Evolutionary conservation across 2,329 filamentous ascomycete genomes (phyloP), one percentile per base, ranked within the genome.

Genomic region (Coleophoma cylindrospora): DNA sequence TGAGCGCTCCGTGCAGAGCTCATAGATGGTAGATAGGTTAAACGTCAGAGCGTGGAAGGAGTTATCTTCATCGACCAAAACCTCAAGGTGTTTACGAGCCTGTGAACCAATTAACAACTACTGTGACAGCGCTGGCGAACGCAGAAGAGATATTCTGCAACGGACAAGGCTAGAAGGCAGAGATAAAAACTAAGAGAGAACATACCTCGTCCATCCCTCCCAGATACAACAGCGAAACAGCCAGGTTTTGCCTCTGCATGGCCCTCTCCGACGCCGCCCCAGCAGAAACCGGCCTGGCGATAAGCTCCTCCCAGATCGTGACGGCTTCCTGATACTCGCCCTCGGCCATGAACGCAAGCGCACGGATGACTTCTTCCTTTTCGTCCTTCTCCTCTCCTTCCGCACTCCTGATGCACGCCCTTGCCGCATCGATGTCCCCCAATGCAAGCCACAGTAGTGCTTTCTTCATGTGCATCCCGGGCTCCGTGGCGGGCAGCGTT

Each of bases 1-100:
- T 40, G 89, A 81, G 54, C 80, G 79, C 60, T 97, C 91, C 0
- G 88, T 91, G 64, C 88, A 94, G 8, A 97, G 76, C 68, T 97
- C 94, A 65, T 95, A 97, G 60, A 96, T 81, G 0, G 92, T 97
- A 11, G 85, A 83, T 12, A 99, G 69, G 65, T 97, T 97, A 70
- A 96, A 95, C 0, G 95, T 80, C 2, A 96, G 70, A 1, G 88
- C 88, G 55, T 88, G 84, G 51, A 92, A 96, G 0, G 82, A 80
- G 38, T 81, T 73, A 1, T 83, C 80, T 1, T 73, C 66, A 3
- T 81, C 74, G 0, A 91, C 74, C 11, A 95, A 70, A 0, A 71
- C 68, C 61, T 92, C 86, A 3, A 96, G 72, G 1, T 88, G 68
- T 12, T 74, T 68, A 13, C 81, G 81, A 1, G 89, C 87, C 76